phyloP scores from a whole-genome alignment of 768 basidiomycete genomes.

The Mycena latifolia region DNA sequence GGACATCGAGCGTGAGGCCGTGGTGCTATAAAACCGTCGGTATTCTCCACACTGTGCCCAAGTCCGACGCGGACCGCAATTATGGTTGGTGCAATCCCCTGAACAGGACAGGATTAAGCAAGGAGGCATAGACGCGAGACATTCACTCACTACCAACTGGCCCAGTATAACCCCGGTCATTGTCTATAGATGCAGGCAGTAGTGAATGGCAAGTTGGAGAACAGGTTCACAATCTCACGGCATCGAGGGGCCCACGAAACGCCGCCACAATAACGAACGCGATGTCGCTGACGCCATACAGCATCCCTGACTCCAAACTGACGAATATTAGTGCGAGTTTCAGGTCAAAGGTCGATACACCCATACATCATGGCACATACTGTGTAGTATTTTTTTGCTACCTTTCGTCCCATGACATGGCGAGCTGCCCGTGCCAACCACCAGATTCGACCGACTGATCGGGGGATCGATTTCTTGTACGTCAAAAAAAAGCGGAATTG shows the following conservation, averaged over 20 bases:
- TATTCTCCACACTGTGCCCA: neutral
- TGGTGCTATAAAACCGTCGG: conserved; percentile 2
- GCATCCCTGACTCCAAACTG: neutral
- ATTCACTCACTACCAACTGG: neutral
- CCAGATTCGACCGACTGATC: conserved; percentile 15
- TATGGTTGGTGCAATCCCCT: conserved; percentile 14
- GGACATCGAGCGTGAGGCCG: too few relatives aligned
- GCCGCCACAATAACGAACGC: neutral
- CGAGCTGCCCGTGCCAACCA: conserved; percentile 17
- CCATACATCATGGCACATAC: neutral
- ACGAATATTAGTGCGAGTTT: neutral
- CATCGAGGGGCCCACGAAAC: neutral
- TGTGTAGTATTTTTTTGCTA: neutral
- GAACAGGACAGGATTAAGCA: too few relatives aligned
- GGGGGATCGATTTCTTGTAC: conserved; percentile 4
- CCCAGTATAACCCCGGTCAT: neutral
- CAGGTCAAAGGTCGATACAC: neutral
- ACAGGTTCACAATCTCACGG: too few relatives aligned
- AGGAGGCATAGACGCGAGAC: neutral
- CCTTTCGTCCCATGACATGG: conserved; percentile 2
- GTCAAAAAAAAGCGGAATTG: too few relatives aligned
- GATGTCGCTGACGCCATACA: neutral
- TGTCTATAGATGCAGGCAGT: too few relatives aligned
- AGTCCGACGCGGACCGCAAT: too few relatives aligned
- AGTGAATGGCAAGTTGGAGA: too few relatives aligned